Base-by-base conservation (phyloP, 257 asterid species). In the Solanum bulbocastanum region DNA sequence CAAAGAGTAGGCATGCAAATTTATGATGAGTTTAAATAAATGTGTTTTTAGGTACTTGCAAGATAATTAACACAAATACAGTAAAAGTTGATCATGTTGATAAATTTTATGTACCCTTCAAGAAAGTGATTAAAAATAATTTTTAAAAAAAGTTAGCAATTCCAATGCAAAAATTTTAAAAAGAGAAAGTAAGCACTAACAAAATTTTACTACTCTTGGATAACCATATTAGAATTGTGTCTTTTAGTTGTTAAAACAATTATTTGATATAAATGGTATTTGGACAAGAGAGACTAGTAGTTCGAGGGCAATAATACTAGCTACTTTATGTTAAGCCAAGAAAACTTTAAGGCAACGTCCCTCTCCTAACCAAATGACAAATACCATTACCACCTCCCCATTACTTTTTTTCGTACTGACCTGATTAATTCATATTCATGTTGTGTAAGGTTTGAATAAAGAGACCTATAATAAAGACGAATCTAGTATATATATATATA, bases 291-390 rank as follows among this genome's bases (percentile, higher is more conserved):
- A 89, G 83, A 83, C 89, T 83, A 72, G 10, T 87, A 74, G 87
- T 81, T 88, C 87, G 91, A 90, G 94, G 92, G 88, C 94, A 92
- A 87, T 90, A 91, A 88, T 89, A 91, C 91, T 89, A 92, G 89
- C 65, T 87, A 84, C 83, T 65, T 71, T 62, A 46, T 84, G 88
- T 56, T 72, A 87, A 78, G 78, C 88, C 90, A 88, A 81, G 68
- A 89, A 87, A 87, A 82, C 81, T 69, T 88, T 18, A 87, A 92
- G 92, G 90, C 92, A 73, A 93, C 27, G 95, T 95, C 97, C 91
- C 87, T 84, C 90, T 88, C 90, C 49, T 33, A 93, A 88, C 91
- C 92, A 91, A 85, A 90, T 90, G 88, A 85, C 90, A 81, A 91
- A 84, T 84, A 84, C 72, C 9, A 27, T 33, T 85, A 86, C 62